Conservation (phyloP, 2,329 filamentous ascomycete genomes). For the Teratosphaeria pseudoeucalypti region DNA sequence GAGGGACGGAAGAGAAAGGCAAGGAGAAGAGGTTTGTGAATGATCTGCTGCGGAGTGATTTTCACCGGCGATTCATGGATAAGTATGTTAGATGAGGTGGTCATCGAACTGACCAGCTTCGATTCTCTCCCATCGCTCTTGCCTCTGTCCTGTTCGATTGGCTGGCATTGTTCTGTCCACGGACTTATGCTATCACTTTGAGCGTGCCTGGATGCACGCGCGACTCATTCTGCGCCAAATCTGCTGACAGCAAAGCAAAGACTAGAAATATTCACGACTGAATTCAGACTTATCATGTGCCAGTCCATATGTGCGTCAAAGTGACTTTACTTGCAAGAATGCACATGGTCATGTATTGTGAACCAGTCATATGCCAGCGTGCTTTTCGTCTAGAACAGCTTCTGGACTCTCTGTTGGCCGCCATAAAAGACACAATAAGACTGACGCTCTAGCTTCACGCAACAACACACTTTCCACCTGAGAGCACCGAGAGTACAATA, state of each 20-base stretch:
- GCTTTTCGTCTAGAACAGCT: background rate
- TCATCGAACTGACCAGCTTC: background rate
- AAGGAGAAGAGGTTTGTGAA: conserved; percentile 76
- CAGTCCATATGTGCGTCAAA: background rate
- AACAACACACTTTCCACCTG: background rate
- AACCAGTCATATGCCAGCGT: background rate
- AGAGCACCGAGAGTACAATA: no score
- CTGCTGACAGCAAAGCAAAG: no score
- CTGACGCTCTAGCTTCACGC: background rate
- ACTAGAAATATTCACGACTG: no score
- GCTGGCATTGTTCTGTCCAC: background rate
- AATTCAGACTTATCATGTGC: background rate
- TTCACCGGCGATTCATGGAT: conserved; percentile 92
- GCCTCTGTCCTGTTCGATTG: background rate
- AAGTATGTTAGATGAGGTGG: conserved; percentile 26
- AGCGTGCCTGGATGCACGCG: no score
- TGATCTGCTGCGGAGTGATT: conserved; percentile 85
- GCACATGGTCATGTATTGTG: background rate
- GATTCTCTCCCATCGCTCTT: background rate
- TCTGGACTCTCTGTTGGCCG: background rate
- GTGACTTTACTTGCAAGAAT: background rate
- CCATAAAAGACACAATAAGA: background rate
- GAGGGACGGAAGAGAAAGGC: conserved; percentile 83
- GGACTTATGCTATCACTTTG: no score
- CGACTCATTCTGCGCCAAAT: no score